phyloP scores from a whole-genome alignment of 2,329 filamentous ascomycete species.

The Rhinocladiella similis region DNA sequence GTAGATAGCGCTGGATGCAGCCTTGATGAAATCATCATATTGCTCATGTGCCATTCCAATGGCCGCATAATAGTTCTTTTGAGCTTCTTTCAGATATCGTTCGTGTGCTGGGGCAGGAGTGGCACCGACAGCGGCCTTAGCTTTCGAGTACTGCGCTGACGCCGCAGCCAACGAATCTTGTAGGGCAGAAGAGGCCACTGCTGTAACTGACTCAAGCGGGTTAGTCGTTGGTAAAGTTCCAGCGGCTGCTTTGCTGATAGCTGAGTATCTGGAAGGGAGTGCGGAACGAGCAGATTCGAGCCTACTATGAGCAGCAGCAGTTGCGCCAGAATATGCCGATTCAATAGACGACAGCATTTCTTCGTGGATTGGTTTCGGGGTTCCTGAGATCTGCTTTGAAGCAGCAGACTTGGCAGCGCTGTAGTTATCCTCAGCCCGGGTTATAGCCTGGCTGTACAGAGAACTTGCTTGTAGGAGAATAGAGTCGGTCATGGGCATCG shows the following conservation, averaged over 20 bases:
- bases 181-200: slow-evolving; percentile 69
- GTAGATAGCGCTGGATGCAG: slow-evolving; percentile 69
- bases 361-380: slow-evolving; percentile 68
- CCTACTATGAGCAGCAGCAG: slow-evolving; percentile 61
- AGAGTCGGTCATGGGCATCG: slow-evolving; percentile 43
- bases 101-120: slow-evolving; percentile 60
- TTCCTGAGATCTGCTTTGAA: slow-evolving; percentile 67
- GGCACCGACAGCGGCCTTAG: slow-evolving; percentile 65
- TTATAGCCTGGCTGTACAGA: slow-evolving; percentile 66
- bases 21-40: slow-evolving; percentile 72
- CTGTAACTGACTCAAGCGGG: slow-evolving; percentile 58
- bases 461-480: slow-evolving; percentile 37
- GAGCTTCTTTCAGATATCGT: slow-evolving; percentile 58
- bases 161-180: slow-evolving; percentile 70
- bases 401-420: slow-evolving; percentile 66
- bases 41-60: slow-evolving; percentile 75
- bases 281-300: slow-evolving; percentile 58
- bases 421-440: slow-evolving; percentile 67
- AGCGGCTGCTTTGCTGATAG: slow-evolving; percentile 39
- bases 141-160: slow-evolving; percentile 68
- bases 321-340: slow-evolving; percentile 65
- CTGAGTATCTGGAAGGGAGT: slow-evolving; percentile 42
- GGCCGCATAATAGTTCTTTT: slow-evolving; percentile 74
- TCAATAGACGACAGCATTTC: slow-evolving; percentile 69
- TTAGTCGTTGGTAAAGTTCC: slow-evolving; percentile 42